These are phyloP conservation scores for Carallia pectinifolia DNA, from an alignment of 345 rosid genomes.

Conservation along the genomic window DNA sequence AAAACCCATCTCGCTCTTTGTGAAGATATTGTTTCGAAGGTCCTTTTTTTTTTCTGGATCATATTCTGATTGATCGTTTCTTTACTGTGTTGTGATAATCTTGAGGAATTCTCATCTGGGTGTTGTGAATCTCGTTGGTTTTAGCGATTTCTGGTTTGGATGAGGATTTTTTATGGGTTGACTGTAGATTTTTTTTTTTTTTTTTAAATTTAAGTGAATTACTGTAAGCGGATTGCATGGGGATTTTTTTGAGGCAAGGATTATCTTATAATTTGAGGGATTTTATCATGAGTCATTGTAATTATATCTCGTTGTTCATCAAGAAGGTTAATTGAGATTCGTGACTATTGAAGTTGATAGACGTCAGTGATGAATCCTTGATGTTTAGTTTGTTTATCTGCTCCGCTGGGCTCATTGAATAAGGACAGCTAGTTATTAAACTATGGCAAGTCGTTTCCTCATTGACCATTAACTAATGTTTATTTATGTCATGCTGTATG, in stretches of 20 bases:
- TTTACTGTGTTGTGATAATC: slow-evolving; percentile 3
- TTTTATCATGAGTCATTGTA: background rate
- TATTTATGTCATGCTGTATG: background rate
- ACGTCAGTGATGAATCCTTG: background rate
- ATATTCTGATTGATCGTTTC: slow-evolving; percentile 8
- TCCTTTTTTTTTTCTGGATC: slow-evolving; percentile 26
- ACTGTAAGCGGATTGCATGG: background rate
- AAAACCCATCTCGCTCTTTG: slow-evolving; percentile 77
- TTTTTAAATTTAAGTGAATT: background rate
- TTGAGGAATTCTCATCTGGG: slow-evolving; percentile 29
- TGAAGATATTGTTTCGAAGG: slow-evolving; percentile 86
- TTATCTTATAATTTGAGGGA: background rate
- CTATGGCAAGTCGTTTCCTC: background rate
- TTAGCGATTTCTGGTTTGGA: background rate
- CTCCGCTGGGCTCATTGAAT: background rate
- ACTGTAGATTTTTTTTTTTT: slow-evolving; percentile 4
- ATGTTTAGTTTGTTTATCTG: background rate
- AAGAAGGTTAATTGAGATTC: background rate
- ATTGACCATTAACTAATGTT: background rate
- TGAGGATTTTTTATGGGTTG: slow-evolving; percentile 2
- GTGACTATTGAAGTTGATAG: background rate
- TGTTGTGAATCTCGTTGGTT: slow-evolving; percentile 18
- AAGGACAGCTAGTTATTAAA: no score
- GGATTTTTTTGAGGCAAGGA: background rate
- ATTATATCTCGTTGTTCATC: background rate